A percentile compares a stretch with the other conserved stretches of the same genome.
These are phyloP conservation scores for Hordeum marinum DNA, from an alignment of 176 grass and related monocot species.

Conservation along the genomic window DNA sequence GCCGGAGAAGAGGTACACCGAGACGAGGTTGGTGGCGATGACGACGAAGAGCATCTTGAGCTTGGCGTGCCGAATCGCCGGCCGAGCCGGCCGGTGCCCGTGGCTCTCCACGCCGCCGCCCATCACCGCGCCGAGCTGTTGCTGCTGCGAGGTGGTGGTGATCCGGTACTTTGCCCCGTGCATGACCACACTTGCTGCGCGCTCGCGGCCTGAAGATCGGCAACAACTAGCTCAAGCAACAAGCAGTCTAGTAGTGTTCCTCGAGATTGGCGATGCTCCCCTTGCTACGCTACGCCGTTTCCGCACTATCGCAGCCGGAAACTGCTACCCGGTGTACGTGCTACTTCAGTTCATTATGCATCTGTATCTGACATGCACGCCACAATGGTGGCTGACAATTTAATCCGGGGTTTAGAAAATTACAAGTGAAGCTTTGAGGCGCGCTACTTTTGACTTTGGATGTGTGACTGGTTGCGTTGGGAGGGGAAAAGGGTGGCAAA, in stretches of 20 bases:
- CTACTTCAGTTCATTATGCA: not conserved
- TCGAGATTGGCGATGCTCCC: slow-evolving; percentile 18
- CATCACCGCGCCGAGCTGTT: slow-evolving; percentile 2
- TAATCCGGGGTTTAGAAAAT: not conserved
- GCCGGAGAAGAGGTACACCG: slow-evolving; percentile 78
- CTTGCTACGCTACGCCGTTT: not conserved
- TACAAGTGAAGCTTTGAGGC: not conserved
- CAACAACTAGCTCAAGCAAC: not conserved
- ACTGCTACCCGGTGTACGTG: not conserved
- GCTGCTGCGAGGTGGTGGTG: not conserved
- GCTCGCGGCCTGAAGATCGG: not conserved
- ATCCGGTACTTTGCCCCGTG: slow-evolving; percentile 34
- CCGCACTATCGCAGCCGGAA: not conserved
- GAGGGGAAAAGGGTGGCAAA: not conserved
- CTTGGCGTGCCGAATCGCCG: slow-evolving; percentile 30
- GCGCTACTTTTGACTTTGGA: not conserved
- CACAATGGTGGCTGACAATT: not conserved
- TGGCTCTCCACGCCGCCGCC: not conserved
- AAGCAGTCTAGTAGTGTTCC: slow-evolving; percentile 4
- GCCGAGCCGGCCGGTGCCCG: not conserved
- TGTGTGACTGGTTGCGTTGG: slow-evolving; percentile 29
- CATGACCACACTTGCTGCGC: not conserved
- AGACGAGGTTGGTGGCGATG: slow-evolving; percentile 64
- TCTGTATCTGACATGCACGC: not conserved
- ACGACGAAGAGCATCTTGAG: slow-evolving; percentile 60